phyloP scores from a whole-genome alignment of 257 asterid genomes.

The Paraleonurus japonicus region DNA sequence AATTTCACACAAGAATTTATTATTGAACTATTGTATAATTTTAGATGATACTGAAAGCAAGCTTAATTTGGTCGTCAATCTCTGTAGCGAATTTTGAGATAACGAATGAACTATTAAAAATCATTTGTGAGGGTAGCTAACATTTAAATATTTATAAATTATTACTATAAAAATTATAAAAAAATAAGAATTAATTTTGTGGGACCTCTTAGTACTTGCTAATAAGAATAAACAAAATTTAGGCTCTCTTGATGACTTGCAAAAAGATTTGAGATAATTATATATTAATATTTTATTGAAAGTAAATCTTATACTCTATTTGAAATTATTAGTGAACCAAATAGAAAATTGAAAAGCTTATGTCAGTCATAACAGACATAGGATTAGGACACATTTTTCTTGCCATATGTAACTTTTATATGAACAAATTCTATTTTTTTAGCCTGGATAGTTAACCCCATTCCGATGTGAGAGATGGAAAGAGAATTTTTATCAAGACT shows the following conservation, averaged over 20 bases:
- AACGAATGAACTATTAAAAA: conserved; percentile 3
- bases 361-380: background rate
- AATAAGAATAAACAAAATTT: no score
- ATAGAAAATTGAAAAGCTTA: background rate
- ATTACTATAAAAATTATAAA: background rate
- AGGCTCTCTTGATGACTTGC: conserved; percentile 9
- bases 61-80: conserved; percentile 18
- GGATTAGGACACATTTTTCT: background rate
- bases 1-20: background rate
- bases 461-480: background rate
- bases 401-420: background rate
- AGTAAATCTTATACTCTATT: background rate
- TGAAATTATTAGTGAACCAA: background rate
- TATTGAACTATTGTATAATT: background rate
- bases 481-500: no score
- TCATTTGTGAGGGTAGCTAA: background rate
- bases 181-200: background rate
- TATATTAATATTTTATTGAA: background rate
- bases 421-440: background rate
- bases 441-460: background rate
- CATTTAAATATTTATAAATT: background rate
- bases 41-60: conserved; percentile 3
- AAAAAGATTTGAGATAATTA: background rate
- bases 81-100: conserved; percentile 24
- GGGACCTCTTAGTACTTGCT: background rate